Conservation (phyloP, 2,329 filamentous ascomycete genomes). For the Mycocentrospora acerina region DNA sequence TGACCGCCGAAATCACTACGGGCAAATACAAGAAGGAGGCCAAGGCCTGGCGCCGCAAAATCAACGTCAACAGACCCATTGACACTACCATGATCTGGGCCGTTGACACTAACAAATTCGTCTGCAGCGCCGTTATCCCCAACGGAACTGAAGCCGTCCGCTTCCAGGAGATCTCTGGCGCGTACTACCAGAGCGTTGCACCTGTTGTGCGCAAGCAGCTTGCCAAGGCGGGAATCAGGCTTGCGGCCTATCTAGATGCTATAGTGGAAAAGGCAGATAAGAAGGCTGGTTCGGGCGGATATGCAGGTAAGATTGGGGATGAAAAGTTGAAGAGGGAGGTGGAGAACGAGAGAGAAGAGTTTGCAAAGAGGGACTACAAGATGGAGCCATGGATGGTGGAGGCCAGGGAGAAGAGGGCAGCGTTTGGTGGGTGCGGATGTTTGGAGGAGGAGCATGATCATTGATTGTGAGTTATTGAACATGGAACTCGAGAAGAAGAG, state of each 20-base stretch:
- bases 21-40: conserved; percentile 41
- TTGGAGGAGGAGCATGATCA: conserved; percentile 23
- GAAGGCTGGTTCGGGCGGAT: no score
- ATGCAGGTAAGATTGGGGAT: no score
- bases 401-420: conserved; percentile 26
- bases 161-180: conserved; percentile 41
- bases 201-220: conserved; percentile 47
- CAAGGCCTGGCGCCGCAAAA: conserved; percentile 39
- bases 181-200: conserved; percentile 40
- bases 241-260: conserved; percentile 35
- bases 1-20: conserved; percentile 42
- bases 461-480: conserved; percentile 7
- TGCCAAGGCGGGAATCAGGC: conserved; percentile 42
- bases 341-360: conserved; percentile 6
- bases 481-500: no score
- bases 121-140: conserved; percentile 47
- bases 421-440: conserved; percentile 32
- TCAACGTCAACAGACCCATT: conserved; percentile 40
- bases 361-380: conserved; percentile 15
- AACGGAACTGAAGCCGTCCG: conserved; percentile 40
- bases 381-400: conserved; percentile 32
- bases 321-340: conserved; percentile 9
- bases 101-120: conserved; percentile 44
- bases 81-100: conserved; percentile 46
- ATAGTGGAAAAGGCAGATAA: conserved; percentile 25